Percentiles rank a stretch among this genome's conserved stretches.
These are phyloP conservation scores for Cyathus striatus DNA, from an alignment of 768 basidiomycete genomes.

Conservation along the genomic window DNA sequence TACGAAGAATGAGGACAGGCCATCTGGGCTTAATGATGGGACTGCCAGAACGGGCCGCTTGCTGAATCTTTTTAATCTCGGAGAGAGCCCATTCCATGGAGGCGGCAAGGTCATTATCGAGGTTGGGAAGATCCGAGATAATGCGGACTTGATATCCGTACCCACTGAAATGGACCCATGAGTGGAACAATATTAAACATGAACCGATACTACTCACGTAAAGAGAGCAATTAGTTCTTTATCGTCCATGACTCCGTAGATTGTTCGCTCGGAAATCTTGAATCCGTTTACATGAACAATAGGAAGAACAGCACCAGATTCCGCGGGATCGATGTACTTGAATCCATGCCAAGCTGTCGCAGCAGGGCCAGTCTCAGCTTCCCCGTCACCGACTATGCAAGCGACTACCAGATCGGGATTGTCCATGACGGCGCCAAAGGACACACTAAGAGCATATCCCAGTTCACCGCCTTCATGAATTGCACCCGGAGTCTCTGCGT, in stretches of 20 bases:
- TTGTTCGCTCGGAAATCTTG: conserved; percentile 88
- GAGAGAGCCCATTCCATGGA: conserved; percentile 77
- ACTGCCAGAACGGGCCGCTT: conserved; percentile 68
- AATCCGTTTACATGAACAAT: conserved; percentile 86
- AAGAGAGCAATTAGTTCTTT: conserved; percentile 74
- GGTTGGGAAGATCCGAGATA: conserved; percentile 58
- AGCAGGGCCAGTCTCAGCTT: conserved; percentile 78
- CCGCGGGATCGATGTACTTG: conserved; percentile 89
- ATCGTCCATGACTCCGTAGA: conserved; percentile 89
- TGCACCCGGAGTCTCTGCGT: conserved; percentile 81
- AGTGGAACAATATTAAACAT: conserved; percentile 1
- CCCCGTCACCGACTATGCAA: conserved; percentile 86
- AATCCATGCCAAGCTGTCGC: conserved; percentile 79
- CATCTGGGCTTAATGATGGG: conserved; percentile 86
- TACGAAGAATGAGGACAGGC: conserved; percentile 83
- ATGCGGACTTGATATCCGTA: conserved; percentile 90
- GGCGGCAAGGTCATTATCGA: conserved; percentile 77
- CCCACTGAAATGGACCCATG: conserved; percentile 34
- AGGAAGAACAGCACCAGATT: conserved; percentile 88
- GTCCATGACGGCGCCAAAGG: conserved; percentile 90
- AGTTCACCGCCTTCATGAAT: conserved; percentile 94
- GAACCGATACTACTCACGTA: conserved; percentile 37
- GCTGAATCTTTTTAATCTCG: conserved; percentile 75
- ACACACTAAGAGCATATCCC: conserved; percentile 81
- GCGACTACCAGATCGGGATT: conserved; percentile 79